Conservation (phyloP, 1,284 basidiomycete genomes). For the Tremellales sp. region DNA sequence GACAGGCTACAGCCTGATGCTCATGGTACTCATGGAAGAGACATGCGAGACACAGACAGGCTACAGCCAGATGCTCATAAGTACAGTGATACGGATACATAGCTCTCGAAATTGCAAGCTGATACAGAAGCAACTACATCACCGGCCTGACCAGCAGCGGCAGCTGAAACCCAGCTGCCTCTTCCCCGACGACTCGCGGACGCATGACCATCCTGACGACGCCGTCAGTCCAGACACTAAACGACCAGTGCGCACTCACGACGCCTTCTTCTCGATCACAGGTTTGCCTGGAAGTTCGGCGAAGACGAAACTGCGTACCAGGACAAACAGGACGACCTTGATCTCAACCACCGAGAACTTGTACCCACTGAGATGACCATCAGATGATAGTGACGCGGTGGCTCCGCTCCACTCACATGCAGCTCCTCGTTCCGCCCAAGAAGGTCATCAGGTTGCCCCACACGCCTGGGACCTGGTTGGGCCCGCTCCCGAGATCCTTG, state of each 20-base stretch:
- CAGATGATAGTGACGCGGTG: not conserved
- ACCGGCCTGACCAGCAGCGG: constrained; percentile 40
- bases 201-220: constrained; percentile 41
- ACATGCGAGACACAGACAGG: no score
- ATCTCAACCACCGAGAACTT: constrained; percentile 65
- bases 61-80: no score
- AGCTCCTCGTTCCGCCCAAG: constrained; percentile 62
- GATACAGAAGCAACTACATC: no score
- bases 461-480: constrained; percentile 57
- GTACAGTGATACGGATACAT: no score
- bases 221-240: not conserved
- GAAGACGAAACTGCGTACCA: constrained; percentile 58
- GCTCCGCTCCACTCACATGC: constrained; percentile 54
- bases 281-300: constrained; percentile 49
- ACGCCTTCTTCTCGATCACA: constrained; percentile 29
- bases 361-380: constrained; percentile 51
- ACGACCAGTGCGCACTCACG: constrained; percentile 27
- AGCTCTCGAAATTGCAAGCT: no score
- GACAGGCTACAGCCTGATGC: no score
- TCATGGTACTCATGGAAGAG: no score
- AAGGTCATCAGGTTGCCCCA: constrained; percentile 66
- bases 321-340: constrained; percentile 59
- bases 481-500: constrained; percentile 18
- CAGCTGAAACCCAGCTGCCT: constrained; percentile 43
- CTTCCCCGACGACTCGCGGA: constrained; percentile 39